A percentile compares a stretch with the other conserved stretches of the same genome.
phyloP scores from a whole-genome alignment of 1,284 basidiomycete species.

The Porodaedalea pini region DNA sequence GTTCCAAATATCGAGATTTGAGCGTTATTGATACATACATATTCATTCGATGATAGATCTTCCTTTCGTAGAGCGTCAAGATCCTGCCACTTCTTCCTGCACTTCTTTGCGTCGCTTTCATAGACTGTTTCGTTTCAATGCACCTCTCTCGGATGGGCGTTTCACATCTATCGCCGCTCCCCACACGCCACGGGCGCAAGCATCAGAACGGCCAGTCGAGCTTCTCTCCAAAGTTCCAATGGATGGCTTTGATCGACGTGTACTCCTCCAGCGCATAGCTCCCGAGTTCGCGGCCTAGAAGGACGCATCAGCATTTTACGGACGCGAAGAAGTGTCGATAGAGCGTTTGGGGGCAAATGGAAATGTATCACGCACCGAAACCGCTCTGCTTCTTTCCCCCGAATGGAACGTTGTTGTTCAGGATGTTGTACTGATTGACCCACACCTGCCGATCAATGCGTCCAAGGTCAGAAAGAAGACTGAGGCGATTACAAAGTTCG shows the following conservation, averaged over 20 bases:
- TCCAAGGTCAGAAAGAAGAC: background rate
- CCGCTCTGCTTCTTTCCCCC: slow-evolving; percentile 89
- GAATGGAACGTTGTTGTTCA: slow-evolving; percentile 85
- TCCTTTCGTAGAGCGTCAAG: background rate
- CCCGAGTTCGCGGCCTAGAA: slow-evolving; percentile 79
- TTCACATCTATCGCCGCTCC: background rate
- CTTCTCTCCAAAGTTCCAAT: slow-evolving; percentile 84
- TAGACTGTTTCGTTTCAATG: background rate
- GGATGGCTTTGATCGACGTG: slow-evolving; percentile 81
- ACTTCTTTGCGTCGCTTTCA: background rate
- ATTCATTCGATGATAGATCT: background rate
- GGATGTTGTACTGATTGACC: slow-evolving; percentile 84
- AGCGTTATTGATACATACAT: too few species aligned
- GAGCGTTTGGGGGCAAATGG: background rate
- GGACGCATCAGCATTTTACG: slow-evolving; percentile 14
- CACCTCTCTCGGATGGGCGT: background rate
- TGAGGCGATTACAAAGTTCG: background rate
- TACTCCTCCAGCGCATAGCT: slow-evolving; percentile 84
- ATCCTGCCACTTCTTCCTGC: background rate
- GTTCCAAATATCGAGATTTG: too few species aligned
- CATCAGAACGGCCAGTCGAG: slow-evolving; percentile 71
- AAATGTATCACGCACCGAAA: slow-evolving; percentile 42
- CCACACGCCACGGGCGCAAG: too few species aligned
- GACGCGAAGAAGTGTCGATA: slow-evolving; percentile 16
- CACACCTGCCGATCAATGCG: slow-evolving; percentile 54